Evolutionary conservation across 2,329 filamentous ascomycete genomes (phyloP).

Genomic region (Neurospora crassa): DNA sequence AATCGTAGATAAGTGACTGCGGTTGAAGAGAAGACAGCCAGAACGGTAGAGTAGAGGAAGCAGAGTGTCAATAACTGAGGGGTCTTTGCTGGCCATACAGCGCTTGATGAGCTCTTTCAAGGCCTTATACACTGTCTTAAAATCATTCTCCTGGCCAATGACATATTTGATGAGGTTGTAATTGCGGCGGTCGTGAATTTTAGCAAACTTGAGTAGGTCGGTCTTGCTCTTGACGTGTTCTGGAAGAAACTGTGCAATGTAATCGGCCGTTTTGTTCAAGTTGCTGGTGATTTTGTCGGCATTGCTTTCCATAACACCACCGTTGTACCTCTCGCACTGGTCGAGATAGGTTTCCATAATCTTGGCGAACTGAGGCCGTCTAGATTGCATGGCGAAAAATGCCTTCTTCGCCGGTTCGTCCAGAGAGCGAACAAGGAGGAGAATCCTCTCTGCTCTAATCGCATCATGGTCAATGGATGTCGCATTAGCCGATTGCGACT

Average conservation of each 20-base stretch:
- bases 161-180: constrained; percentile 86
- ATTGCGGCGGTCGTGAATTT: constrained; percentile 77
- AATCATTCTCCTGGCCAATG: constrained; percentile 78
- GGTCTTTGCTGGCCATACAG: constrained; percentile 56
- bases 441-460: constrained; percentile 72
- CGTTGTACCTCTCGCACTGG: constrained; percentile 83
- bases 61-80: constrained; percentile 67
- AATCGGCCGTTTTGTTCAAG: constrained; percentile 63
- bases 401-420: constrained; percentile 72
- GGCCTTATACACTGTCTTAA: constrained; percentile 80
- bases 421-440: constrained; percentile 71
- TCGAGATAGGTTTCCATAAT: constrained; percentile 69
- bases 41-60: constrained; percentile 75
- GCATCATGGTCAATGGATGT: constrained; percentile 56
- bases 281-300: constrained; percentile 59
- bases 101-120: constrained; percentile 84
- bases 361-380: constrained; percentile 65
- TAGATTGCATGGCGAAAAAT: constrained; percentile 76
- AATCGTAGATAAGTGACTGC: constrained; percentile 84
- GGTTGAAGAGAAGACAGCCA: constrained; percentile 81
- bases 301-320: constrained; percentile 68
- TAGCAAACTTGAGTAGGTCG: constrained; percentile 85
- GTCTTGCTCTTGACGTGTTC: constrained; percentile 62
- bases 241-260: constrained; percentile 64
- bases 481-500: constrained; percentile 37